A percentile compares a stretch with the other conserved stretches of the same genome.
Conservation (phyloP, 495 filamentous ascomycete species). For the Penicillium maclennaniae region DNA sequence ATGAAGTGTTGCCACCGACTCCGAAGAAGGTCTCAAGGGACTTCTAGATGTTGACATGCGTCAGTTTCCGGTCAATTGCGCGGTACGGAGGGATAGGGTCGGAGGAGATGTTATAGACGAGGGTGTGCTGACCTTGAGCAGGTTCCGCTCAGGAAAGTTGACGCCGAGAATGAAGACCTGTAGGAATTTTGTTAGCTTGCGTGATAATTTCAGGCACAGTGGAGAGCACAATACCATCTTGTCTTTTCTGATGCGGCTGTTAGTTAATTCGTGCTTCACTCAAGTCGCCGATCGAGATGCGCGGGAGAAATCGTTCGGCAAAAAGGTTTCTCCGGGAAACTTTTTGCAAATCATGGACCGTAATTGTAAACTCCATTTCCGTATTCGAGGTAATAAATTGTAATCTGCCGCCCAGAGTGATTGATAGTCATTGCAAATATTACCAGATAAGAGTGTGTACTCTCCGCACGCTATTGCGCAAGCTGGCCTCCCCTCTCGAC, state of each 20-base stretch:
- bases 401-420: not conserved
- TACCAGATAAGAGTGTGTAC: slow-evolving; percentile 5
- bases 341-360: not conserved
- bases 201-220: not conserved
- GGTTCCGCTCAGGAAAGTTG: slow-evolving; percentile 76
- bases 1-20: slow-evolving; percentile 66
- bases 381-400: slow-evolving; percentile 11
- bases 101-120: slow-evolving; percentile 2
- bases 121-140: slow-evolving; percentile 65
- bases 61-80: slow-evolving; percentile 15
- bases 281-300: slow-evolving; percentile 14
- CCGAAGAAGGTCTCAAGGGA: slow-evolving; percentile 87
- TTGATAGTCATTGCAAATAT: slow-evolving; percentile 3
- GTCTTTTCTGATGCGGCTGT: slow-evolving; percentile 9
- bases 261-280: slow-evolving; percentile 5
- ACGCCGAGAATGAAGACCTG: slow-evolving; percentile 80
- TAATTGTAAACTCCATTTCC: not conserved
- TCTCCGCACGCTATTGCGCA: slow-evolving; percentile 36
- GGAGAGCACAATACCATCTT: slow-evolving; percentile 31
- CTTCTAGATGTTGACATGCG: slow-evolving; percentile 51
- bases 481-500: slow-evolving; percentile 36
- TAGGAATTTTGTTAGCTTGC: not conserved
- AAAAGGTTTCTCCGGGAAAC: slow-evolving; percentile 34
- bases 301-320: slow-evolving; percentile 34
- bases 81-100: not conserved